Evolutionary conservation across 2,329 filamentous ascomycete genomes (phyloP).

Genomic region (Cercospora sp.): DNA sequence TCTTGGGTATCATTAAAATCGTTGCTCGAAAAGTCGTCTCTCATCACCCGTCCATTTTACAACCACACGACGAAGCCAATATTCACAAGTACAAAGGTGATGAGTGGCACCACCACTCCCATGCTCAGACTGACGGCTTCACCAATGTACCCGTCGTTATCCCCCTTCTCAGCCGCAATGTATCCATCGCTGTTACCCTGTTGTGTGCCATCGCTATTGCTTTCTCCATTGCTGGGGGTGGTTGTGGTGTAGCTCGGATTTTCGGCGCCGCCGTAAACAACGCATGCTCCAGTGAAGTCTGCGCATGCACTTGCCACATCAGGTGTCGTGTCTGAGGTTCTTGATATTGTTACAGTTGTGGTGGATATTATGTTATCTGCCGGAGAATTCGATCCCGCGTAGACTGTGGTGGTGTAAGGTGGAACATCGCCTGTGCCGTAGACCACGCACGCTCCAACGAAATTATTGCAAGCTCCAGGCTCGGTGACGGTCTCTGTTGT

Average conservation of each 20-base stretch:
- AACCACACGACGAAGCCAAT: constrained; percentile 16
- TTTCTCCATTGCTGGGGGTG: constrained; percentile 3
- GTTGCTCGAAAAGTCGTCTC: constrained; percentile 9
- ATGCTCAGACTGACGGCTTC: constrained; percentile 12
- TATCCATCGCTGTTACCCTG: constrained; percentile 20
- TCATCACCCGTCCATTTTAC: not conserved
- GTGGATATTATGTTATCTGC: constrained; percentile 10
- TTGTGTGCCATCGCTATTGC: constrained; percentile 2
- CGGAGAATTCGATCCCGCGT: not conserved
- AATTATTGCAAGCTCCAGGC: constrained; percentile 19
- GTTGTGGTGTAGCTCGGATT: constrained; percentile 13
- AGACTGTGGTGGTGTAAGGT: constrained; percentile 20
- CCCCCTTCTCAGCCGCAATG: constrained; percentile 13
- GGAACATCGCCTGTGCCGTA: constrained; percentile 13
- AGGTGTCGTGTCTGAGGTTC: constrained; percentile 9
- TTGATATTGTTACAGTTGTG: constrained; percentile 16
- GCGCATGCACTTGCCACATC: constrained; percentile 18
- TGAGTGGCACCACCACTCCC: constrained; percentile 11
- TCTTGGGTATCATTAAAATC: constrained; percentile 1
- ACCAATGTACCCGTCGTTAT: constrained; percentile 20
- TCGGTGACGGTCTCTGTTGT: constrained; percentile 17
- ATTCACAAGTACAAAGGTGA: constrained; percentile 16
- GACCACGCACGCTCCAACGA: constrained; percentile 22
- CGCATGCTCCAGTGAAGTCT: constrained; percentile 24
- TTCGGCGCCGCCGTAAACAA: constrained; percentile 21